phyloP scores from a whole-genome alignment of 1,284 basidiomycete genomes.

The Ganoderma lingzhi region DNA sequence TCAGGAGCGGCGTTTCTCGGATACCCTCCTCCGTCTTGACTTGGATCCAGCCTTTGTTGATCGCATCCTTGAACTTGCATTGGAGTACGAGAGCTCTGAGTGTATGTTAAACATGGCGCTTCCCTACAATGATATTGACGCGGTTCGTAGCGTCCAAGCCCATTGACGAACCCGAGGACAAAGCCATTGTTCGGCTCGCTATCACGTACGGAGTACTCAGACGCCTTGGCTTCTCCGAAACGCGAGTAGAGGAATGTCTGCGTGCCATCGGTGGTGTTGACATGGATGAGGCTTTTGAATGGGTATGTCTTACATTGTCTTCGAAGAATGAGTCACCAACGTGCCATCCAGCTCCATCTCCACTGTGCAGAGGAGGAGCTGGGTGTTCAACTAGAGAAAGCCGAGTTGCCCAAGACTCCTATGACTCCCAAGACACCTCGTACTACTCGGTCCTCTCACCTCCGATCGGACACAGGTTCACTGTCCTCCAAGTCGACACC shows the following conservation, averaged over 20 bases:
- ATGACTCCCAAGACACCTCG: slow-evolving; percentile 41
- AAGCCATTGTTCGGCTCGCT: slow-evolving; percentile 74
- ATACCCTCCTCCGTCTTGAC: slow-evolving; percentile 70
- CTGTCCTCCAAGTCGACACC: slow-evolving; percentile 20
- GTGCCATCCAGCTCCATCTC: slow-evolving; percentile 27
- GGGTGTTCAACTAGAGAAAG: slow-evolving; percentile 34
- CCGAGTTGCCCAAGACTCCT: slow-evolving; percentile 33
- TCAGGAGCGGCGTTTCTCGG: slow-evolving; percentile 82
- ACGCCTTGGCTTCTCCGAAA: slow-evolving; percentile 83
- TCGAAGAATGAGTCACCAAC: neutral
- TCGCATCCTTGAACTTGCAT: slow-evolving; percentile 63
- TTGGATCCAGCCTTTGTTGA: slow-evolving; percentile 69
- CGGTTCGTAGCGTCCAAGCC: slow-evolving; percentile 43
- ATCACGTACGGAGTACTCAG: slow-evolving; percentile 87
- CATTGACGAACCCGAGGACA: slow-evolving; percentile 71
- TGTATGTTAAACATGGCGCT: slow-evolving; percentile 37
- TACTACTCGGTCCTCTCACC: slow-evolving; percentile 41
- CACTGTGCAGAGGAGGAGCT: slow-evolving; percentile 67
- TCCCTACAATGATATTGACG: slow-evolving; percentile 10
- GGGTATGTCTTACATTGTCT: slow-evolving; percentile 62
- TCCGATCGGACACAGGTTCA: slow-evolving; percentile 37
- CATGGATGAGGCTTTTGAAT: slow-evolving; percentile 91
- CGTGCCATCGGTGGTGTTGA: slow-evolving; percentile 70
- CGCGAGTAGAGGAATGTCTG: slow-evolving; percentile 77
- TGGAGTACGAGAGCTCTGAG: slow-evolving; percentile 48